These are phyloP conservation scores for Populus hybrid DNA, from an alignment of 441 rosid species.

Conservation along the genomic window DNA sequence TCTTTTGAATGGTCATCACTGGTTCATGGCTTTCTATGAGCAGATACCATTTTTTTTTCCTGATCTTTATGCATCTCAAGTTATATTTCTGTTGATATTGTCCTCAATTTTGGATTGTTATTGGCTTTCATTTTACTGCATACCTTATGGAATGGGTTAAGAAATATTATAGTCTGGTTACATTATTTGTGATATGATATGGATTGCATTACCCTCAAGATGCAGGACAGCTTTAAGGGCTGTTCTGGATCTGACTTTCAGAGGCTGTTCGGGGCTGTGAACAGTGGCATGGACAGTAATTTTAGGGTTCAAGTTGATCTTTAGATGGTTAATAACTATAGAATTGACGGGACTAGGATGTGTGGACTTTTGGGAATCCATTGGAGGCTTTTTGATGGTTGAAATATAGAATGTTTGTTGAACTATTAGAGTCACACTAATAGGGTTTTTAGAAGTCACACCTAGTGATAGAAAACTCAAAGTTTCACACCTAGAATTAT, in stretches of 20 bases:
- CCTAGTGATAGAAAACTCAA: no score
- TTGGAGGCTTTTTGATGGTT: background rate
- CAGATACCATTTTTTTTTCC: background rate
- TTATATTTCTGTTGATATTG: background rate
- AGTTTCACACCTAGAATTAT: no score
- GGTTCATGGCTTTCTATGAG: background rate
- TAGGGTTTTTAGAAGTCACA: no score
- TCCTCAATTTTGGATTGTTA: background rate
- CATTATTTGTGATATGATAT: background rate
- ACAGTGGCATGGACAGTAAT: background rate
- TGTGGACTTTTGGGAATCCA: background rate
- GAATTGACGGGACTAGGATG: background rate
- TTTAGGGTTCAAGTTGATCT: background rate
- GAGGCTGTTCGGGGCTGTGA: background rate
- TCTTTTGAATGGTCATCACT: background rate
- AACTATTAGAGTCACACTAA: no score
- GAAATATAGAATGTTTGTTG: background rate
- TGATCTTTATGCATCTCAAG: background rate
- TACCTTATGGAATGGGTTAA: background rate
- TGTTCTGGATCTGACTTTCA: background rate
- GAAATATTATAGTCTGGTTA: slow-evolving; percentile 1
- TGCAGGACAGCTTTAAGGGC: background rate
- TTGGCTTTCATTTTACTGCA: no score
- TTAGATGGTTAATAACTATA: background rate
- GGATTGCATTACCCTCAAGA: background rate